Base-by-base conservation (phyloP, 257 asterid species). In the Vinca minor region DNA sequence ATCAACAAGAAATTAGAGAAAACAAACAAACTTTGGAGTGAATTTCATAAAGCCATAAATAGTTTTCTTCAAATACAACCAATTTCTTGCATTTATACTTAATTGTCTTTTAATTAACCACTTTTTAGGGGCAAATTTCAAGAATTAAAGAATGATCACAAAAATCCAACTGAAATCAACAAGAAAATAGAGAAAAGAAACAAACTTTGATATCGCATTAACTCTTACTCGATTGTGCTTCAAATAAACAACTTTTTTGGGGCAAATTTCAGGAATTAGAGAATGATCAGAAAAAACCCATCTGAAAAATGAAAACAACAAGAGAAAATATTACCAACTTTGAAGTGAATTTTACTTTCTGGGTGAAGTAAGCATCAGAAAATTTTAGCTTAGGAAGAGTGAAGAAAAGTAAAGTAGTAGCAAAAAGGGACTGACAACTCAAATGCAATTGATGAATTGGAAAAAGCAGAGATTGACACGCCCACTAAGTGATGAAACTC, bases 281-380 rank as follows among this genome's bases (percentile, higher is more conserved):
- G 55, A 25, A 41, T 38, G 42, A 54, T 26, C 44, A 18, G 0
- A 12, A 54, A 7, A 68, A 4, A 31, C 31, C 55, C n/a, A n/a
- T n/a, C n/a, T n/a, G n/a, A n/a, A n/a, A 35, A 6, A 2, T 8
- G 21, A n/a, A 45, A 17, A 55, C 11, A 31, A 55, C 1, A 41
- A 15, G n/a, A n/a, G n/a, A n/a, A n/a, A n/a, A n/a, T n/a, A n/a
- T n/a, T n/a, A n/a, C n/a, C n/a, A n/a, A 15, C 4, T 32, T 34
- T 58, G 32, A 39, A 48, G 61, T 18, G 45, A 68, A 68, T 53
- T 62, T 26, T 29, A 59, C 32, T 49, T 20, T 46, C 48, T 31
- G 35, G 15, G 23, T 65, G 1, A 53, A 39, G 49, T 0, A n/a
- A n/a, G 53, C 2, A 54, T 11, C 23, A 29, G 39, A 29, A 31